These are phyloP conservation scores for Hanseniaspora vineae DNA, from an alignment of 805 yeast species.

Conservation along the genomic window DNA sequence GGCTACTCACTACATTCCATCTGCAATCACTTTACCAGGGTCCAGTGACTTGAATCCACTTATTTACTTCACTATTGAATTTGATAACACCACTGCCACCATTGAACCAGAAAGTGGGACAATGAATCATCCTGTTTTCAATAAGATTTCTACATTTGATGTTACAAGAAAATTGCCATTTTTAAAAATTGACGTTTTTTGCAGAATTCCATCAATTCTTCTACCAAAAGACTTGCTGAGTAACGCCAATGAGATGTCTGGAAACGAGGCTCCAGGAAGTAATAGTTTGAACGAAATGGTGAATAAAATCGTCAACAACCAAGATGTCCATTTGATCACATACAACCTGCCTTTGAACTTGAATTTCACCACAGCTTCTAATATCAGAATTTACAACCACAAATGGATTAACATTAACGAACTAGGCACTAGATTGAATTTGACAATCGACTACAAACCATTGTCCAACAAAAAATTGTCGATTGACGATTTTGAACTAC, in stretches of 20 bases:
- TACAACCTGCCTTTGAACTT: constrained; percentile 48
- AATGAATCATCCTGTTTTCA: constrained; percentile 67
- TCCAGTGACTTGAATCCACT: constrained; percentile 49
- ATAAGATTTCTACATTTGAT: constrained; percentile 84
- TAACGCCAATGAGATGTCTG: constrained; percentile 16
- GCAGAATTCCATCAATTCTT: constrained; percentile 58
- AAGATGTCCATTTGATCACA: constrained; percentile 70
- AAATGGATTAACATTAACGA: constrained; percentile 33
- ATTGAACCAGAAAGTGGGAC: constrained; percentile 82
- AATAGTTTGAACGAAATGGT: constrained; percentile 17
- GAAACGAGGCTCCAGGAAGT: constrained; percentile 1
- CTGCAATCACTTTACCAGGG: constrained; percentile 42
- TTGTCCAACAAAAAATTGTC: constrained; percentile 53
- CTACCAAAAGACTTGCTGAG: constrained; percentile 30
- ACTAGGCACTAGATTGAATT: constrained; percentile 33
- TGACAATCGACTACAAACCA: constrained; percentile 61
- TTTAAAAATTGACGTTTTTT: constrained; percentile 66
- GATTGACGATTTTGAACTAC: constrained; percentile 82
- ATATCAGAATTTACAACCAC: constrained; percentile 54
- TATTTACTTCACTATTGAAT: constrained; percentile 78
- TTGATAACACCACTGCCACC: constrained; percentile 85
- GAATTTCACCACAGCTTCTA: constrained; percentile 34
- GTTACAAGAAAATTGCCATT: constrained; percentile 51
- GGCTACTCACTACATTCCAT: constrained; percentile 31
- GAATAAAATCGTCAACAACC: constrained; percentile 27